Conservation (phyloP, 345 rosid species). For the Stellera chamaejasme region DNA sequence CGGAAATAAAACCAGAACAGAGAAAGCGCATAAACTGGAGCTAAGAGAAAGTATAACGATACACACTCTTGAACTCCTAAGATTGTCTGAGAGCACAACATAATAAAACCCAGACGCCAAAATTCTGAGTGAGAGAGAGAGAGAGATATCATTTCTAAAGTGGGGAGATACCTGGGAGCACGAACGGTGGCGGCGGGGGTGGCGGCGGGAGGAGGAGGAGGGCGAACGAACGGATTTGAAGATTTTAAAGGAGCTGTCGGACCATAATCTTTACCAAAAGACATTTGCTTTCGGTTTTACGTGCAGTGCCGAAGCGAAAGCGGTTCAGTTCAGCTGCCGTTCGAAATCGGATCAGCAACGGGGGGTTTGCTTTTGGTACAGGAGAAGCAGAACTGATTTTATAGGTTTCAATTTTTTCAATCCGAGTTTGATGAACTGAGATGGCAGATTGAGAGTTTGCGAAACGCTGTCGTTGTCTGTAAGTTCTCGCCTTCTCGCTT, state of each 20-base stretch:
- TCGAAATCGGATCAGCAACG: too few relatives aligned
- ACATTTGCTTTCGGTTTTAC: constrained; percentile 18
- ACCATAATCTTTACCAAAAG: constrained; percentile 40
- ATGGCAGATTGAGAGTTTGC: too few relatives aligned
- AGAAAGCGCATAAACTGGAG: neutral
- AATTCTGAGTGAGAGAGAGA: neutral
- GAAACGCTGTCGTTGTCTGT: too few relatives aligned
- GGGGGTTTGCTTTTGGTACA: too few relatives aligned
- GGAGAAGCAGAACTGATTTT: too few relatives aligned
- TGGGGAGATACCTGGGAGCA: constrained; percentile 19
- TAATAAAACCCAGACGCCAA: neutral
- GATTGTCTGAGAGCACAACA: neutral
- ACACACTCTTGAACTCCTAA: neutral
- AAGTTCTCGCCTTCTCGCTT: too few relatives aligned
- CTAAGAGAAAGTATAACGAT: neutral
- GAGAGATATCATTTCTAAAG: neutral
- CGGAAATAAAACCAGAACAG: neutral
- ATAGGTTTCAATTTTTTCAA: too few relatives aligned
- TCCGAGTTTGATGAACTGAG: too few relatives aligned
- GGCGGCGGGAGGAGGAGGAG: constrained; percentile 18
- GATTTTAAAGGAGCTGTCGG: constrained; percentile 22
- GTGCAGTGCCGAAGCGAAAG: neutral
- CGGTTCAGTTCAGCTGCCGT: neutral
- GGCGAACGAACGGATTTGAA: constrained; percentile 20
- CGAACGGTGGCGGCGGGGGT: constrained; percentile 8